Base-by-base conservation (phyloP, 805 yeast species). In the Starmerella roubikii region DNA sequence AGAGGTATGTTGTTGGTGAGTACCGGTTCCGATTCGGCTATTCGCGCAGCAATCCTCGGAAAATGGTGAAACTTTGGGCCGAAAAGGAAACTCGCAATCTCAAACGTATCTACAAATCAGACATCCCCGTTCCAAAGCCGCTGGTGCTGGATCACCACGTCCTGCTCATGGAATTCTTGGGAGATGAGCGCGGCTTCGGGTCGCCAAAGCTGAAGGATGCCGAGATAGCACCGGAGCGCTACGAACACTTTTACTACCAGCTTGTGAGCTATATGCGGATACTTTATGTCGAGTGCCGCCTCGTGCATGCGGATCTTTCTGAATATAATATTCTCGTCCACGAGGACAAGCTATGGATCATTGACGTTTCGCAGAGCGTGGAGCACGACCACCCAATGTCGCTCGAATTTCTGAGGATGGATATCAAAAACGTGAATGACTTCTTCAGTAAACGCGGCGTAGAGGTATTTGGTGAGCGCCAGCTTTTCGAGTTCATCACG, bases 341-440 rank as follows among this genome's bases (percentile, higher is more conserved):
- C 54, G 57, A 81, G 7, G 76, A 71, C 25, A 71, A 74, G 54
- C 63, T 91, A 22, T 85, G 80, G 60, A 81, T 91, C 41, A 82
- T 91, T 50, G 99, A 91, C 62, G 99, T 91, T 10, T 86, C 97
- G 1, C 99, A 91, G 58, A 77, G 93, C 28, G 97, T 91, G 19
- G 97, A 91, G 58, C 96, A 95, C 9, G 95, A 85, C 51, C 99
- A 91, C 60, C 97, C 95, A 10, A 84, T 84, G 84, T 80, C 94
- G 31, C 66, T 91, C 48, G 97, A 91, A 57, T 91, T 91, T 56
- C 62, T 91, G 44, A 68, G 99, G 55, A 91, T 91, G 98, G 99
- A 91, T 61, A 86, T 91, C 54, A 91, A 88, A 58, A 91, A 91
- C 54, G 82, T 88, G 19, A 91, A 88, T 54, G 91, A 82, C 51